Evolutionary conservation across 2,329 filamentous ascomycete genomes (phyloP), one percentile per base, ranked within the genome.

Genomic region (Sarocladiaceae sp.): DNA sequence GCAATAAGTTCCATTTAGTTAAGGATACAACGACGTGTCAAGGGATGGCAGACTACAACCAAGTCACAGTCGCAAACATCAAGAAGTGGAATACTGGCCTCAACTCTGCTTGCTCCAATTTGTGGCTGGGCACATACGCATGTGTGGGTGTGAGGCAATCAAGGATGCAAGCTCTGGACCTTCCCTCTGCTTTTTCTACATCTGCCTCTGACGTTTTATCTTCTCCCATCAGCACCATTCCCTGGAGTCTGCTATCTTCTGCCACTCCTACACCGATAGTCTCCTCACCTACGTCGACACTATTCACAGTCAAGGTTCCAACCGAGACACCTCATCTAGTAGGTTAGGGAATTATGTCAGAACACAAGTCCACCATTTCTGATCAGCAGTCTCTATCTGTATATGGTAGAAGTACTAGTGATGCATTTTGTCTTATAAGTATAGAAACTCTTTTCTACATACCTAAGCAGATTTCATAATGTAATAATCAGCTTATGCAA

Each of bases 1-100:
- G 56, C 40, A 29, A 51, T 15, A 8, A 33, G 12, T 54, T 54
- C 42, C 42, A 55, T 46, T 28, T 50, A 11, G 50, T 54, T 28
- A 29, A 51, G 23, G 23, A 36, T 15, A 33, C 29, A 33, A 33
- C 29, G 15, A 33, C 29, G 29, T 33, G 29, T 33, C 29, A 33
- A 15, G 29, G 29, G 15, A 33, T 33, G 29, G 29, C 29, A 33
- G 29, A 33, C 15, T 33, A 33, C 29, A 33, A 33, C 29, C 8
- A 15, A 15, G 29, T 33, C 29, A 10, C 29, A 15, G 10, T 33
- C 15, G 8, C 29, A 33, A 33, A 33, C 29, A 33, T 33, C 29
- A 33, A 33, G 29, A 33, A 33, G 29, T 33, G 29, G 29, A 33
- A 33, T 33, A 33, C 29, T 10, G 29, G 29, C 8, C 29, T 33